Evolutionary conservation across 257 asterid species (phyloP).

Genomic region (Nicotiana tabacum): DNA sequence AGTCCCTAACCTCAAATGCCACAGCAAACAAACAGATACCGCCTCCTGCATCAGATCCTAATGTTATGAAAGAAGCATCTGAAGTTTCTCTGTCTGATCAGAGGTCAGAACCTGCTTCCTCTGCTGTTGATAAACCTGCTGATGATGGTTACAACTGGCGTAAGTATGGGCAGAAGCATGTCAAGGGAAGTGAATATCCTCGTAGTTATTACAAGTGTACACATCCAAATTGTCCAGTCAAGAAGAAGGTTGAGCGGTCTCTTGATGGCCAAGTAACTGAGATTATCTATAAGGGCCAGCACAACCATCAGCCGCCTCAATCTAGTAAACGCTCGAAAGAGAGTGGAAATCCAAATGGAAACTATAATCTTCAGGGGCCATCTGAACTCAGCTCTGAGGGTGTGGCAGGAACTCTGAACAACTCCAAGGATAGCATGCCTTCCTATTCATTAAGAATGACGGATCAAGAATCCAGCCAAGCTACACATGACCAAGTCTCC

Average conservation of each 20-base stretch:
- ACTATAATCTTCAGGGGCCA: conserved; percentile 16
- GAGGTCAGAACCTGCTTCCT: conserved; percentile 30
- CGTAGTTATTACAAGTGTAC: conserved; percentile 70
- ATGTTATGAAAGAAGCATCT: conserved; percentile 26
- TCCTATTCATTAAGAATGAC: conserved; percentile 24
- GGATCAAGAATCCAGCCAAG: conserved; percentile 62
- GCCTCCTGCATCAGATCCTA: conserved; percentile 17
- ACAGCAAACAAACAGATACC: conserved; percentile 25
- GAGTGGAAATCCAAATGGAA: conserved; percentile 36
- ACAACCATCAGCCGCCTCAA: conserved; percentile 52
- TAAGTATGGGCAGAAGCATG: conserved; percentile 52
- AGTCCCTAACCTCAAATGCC: conserved; percentile 15
- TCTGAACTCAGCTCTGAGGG: conserved; percentile 27
- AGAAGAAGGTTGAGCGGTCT: conserved; percentile 56
- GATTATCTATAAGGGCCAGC: conserved; percentile 62
- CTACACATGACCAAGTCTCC: conserved; percentile 45
- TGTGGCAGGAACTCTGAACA: not conserved
- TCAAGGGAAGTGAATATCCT: conserved; percentile 51
- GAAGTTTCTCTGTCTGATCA: conserved; percentile 33
- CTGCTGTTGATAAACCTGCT: conserved; percentile 46
- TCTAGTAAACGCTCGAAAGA: conserved; percentile 42
- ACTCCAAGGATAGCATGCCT: conserved; percentile 23
- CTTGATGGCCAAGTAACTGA: conserved; percentile 45
- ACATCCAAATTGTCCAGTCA: conserved; percentile 53
- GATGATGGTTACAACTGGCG: conserved; percentile 51